Base-by-base conservation (phyloP, 495 filamentous ascomycete species). In the Aspergillus campestris region DNA sequence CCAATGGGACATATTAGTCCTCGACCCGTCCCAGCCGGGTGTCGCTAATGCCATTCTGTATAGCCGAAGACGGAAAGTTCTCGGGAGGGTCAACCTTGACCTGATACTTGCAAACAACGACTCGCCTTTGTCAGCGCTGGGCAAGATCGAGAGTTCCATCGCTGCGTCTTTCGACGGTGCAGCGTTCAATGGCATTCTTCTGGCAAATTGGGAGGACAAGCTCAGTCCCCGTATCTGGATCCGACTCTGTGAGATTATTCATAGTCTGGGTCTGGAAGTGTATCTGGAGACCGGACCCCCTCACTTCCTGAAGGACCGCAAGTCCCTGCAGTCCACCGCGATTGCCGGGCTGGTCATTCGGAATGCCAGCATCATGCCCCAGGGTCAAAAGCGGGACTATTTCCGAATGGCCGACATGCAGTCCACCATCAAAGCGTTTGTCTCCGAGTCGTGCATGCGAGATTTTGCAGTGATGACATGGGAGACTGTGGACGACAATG, bases 401-500 rank as follows among this genome's bases (percentile, higher is more conserved):
- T 78, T 78, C 48, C 62, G 68, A 15, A 61, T 72, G 45, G 42
- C 52, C 9, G 49, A 57, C 2, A 51, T 76, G 35, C 67, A 66
- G 36, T 41, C 66, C 6, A 64, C 70, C 0, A 70, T 76, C 49
- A 76, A 77, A 42, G 72, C 74, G 1, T 75, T 79, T 40, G 75
- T 77, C 12, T 74, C 71, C 1, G 72, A 79, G 49, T 57, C 70
- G 15, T 75, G 70, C 38, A 57, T 70, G 53, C 53, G 70, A 46
- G 67, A 70, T 34, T 74, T 74, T 50, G 59, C 65, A 0, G 67
- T 72, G 1, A 54, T 69, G 45, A 59, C 60, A 1, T 80, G 78
- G 78, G 78, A 82, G 47, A 78, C 72, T 4, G 53, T 80, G 2
- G 67, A 76, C 38, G 65, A 80, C 45, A 59, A 70, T 34, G 66